phyloP scores from a whole-genome alignment of 306 rosid species.

The Prosopis cineraria region DNA sequence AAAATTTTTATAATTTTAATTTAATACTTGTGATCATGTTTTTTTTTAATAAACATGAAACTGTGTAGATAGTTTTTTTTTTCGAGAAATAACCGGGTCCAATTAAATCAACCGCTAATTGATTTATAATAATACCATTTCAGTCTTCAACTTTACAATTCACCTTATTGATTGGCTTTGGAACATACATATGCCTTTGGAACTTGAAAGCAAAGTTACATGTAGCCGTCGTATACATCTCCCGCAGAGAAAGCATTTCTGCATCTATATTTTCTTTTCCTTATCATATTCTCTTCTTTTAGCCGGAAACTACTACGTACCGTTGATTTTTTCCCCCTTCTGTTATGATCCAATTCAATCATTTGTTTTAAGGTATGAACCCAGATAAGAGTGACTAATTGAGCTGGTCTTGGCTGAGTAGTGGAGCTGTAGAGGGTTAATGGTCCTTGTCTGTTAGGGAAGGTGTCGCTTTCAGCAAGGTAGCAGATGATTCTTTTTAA shows the following conservation, averaged over 20 bases:
- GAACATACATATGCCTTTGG: constrained; percentile 43
- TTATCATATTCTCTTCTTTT: constrained; percentile 21
- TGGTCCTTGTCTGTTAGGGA: constrained; percentile 67
- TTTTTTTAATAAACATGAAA: not conserved
- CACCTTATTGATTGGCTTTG: not conserved
- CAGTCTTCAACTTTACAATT: not conserved
- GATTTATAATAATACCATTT: not conserved
- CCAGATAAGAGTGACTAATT: constrained; percentile 9
- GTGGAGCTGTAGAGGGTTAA: constrained; percentile 48
- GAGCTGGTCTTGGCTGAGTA: constrained; percentile 15
- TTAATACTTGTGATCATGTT: not conserved
- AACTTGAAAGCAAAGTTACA: constrained; percentile 46
- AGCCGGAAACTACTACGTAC: constrained; percentile 28
- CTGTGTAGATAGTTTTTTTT: not conserved
- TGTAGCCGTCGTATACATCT: constrained; percentile 42
- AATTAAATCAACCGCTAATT: not conserved
- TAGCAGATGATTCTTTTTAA: constrained; percentile 37
- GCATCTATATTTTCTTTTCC: not conserved
- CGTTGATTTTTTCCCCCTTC: not conserved
- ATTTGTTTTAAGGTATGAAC: not conserved
- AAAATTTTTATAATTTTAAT: not conserved
- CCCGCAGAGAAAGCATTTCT: not conserved
- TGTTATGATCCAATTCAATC: not conserved
- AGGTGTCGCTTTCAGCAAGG: constrained; percentile 59
- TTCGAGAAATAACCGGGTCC: not conserved